Conservation (phyloP, 768 basidiomycete species). For the Flagelloscypha sp. region DNA sequence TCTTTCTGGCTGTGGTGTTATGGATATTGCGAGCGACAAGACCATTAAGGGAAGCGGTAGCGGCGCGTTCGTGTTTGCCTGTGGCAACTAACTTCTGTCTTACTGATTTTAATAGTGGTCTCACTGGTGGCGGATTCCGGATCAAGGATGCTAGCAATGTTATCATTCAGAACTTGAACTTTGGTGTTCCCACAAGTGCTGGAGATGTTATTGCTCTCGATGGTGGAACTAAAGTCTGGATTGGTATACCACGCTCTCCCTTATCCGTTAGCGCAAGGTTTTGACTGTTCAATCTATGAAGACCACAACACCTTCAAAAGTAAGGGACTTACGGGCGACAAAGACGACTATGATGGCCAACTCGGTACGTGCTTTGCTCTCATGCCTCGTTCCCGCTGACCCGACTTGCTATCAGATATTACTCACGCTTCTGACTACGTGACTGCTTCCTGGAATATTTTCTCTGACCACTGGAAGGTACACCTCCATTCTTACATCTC, state of each 20-base stretch:
- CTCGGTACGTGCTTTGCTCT: slow-evolving; percentile 8
- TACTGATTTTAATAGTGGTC: slow-evolving; percentile 9
- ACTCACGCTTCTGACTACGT: slow-evolving; percentile 7
- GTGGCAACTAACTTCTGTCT: background rate
- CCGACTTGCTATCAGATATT: background rate
- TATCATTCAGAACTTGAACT: slow-evolving; percentile 11
- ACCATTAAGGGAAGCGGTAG: background rate
- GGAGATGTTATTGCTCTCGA: slow-evolving; percentile 12
- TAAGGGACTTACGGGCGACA: slow-evolving; percentile 8
- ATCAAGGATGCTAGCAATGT: slow-evolving; percentile 14
- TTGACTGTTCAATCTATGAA: background rate
- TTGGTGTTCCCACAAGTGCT: slow-evolving; percentile 9
- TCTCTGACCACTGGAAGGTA: slow-evolving; percentile 5
- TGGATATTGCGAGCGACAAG: background rate
- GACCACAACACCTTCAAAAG: slow-evolving; percentile 8
- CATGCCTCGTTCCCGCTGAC: background rate
- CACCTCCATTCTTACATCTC: background rate
- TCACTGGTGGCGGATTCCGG: slow-evolving; percentile 12
- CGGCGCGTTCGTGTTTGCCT: background rate
- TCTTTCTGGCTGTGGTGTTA: background rate
- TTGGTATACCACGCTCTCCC: slow-evolving; percentile 6
- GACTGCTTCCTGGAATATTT: slow-evolving; percentile 13
- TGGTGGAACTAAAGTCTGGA: slow-evolving; percentile 11
- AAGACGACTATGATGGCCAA: slow-evolving; percentile 12
- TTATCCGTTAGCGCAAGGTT: too few species aligned